Evolutionary conservation across 2,329 filamentous ascomycete genomes (phyloP).

Genomic region (Myriosclerotinia duriaeana): DNA sequence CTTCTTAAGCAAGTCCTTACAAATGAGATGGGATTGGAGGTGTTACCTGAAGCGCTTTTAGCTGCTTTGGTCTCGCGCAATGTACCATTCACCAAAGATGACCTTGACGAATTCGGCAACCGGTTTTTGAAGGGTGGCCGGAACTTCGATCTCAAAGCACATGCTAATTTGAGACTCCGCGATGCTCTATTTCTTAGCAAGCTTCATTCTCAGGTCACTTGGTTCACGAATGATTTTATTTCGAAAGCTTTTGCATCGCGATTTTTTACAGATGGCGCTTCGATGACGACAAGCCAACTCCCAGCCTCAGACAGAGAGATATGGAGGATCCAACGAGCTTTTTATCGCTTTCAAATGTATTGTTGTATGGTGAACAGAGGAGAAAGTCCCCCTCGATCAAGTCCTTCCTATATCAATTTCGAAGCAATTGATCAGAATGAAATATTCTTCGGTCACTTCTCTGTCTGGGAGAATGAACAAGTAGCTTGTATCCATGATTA

Average conservation of each 20-base stretch:
- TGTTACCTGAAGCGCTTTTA: conserved; percentile 23
- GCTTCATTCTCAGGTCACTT: conserved; percentile 21
- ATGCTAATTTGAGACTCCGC: not conserved
- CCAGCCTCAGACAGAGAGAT: conserved; percentile 1
- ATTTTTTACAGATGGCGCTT: not conserved
- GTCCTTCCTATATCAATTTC: not conserved
- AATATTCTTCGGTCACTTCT: conserved; percentile 19
- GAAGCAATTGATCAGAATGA: not conserved
- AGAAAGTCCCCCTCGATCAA: not conserved
- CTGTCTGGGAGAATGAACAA: conserved; percentile 27
- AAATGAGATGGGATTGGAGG: conserved; percentile 21
- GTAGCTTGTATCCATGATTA: conserved; percentile 25
- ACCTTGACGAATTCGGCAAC: not conserved
- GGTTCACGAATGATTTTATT: conserved; percentile 15
- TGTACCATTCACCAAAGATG: not conserved
- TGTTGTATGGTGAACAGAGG: conserved; percentile 18
- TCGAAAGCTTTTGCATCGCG: conserved; percentile 3
- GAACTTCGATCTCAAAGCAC: not conserved
- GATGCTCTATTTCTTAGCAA: conserved; percentile 15
- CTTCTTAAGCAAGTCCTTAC: conserved; percentile 19
- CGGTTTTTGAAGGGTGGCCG: not conserved
- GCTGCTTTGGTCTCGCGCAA: not conserved
- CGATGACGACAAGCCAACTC: not conserved
- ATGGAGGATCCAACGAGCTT: conserved; percentile 22
- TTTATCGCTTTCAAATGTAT: conserved; percentile 26